Evolutionary conservation across 768 basidiomycete genomes (phyloP).

Genomic region (Leccinum arenicola): DNA sequence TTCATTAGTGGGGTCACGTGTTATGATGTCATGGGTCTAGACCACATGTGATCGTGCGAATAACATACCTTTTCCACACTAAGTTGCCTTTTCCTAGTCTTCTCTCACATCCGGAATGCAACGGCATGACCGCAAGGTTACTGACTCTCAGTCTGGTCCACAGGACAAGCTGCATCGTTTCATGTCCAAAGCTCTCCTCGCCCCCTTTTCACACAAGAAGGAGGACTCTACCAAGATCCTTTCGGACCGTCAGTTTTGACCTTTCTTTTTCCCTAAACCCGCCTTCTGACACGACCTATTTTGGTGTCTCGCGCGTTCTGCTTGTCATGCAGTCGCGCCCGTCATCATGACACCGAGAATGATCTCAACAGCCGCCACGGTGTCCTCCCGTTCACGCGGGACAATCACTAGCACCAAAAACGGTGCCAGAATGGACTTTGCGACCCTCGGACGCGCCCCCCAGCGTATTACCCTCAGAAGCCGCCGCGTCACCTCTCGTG

Average conservation of each 20-base stretch:
- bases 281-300: not conserved
- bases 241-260: conserved; percentile 58
- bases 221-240: conserved; percentile 70
- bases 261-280: not conserved
- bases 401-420: conserved; percentile 29
- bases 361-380: conserved; percentile 69
- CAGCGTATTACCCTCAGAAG: conserved; percentile 62
- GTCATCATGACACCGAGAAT: conserved; percentile 88
- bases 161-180: conserved; percentile 50
- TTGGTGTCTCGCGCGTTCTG: not conserved
- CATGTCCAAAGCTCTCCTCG: conserved; percentile 68
- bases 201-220: conserved; percentile 59
- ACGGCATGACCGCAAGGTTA: conserved; percentile 16
- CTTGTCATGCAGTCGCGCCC: conserved; percentile 61
- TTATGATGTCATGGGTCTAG: conserved; percentile 33
- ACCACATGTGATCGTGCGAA: conserved; percentile 21
- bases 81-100: not conserved
- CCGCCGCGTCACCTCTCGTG: conserved; percentile 74
- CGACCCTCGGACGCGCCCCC: conserved; percentile 77
- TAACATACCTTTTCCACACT: not conserved
- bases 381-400: conserved; percentile 47
- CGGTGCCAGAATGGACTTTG: conserved; percentile 59
- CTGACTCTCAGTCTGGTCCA: not conserved
- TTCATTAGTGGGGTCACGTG: conserved; percentile 21
- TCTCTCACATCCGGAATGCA: conserved; percentile 16